Conservation (phyloP, 805 yeast genomes). For the Saccharomycopsis guyanensis region DNA sequence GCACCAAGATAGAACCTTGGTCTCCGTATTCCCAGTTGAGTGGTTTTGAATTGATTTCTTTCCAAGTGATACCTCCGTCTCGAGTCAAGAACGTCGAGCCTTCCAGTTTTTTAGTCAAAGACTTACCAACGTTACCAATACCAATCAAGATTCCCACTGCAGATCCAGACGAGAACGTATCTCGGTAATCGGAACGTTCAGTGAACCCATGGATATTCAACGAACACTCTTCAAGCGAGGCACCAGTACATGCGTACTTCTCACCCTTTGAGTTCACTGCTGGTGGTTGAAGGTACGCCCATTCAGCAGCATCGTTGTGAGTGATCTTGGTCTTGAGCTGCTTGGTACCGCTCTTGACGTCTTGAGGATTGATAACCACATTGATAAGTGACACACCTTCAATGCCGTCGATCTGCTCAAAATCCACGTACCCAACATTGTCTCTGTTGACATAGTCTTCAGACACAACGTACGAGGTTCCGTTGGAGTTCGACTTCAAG, state of each 20-base stretch:
- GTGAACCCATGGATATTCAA: constrained; percentile 86
- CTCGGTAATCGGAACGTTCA: constrained; percentile 76
- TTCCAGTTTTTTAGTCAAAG: constrained; percentile 40
- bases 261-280: constrained; percentile 51
- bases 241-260: constrained; percentile 44
- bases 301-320: constrained; percentile 86
- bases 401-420: constrained; percentile 70
- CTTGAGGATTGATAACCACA: constrained; percentile 49
- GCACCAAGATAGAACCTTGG: constrained; percentile 77
- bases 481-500: constrained; percentile 84
- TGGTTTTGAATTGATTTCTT: constrained; percentile 62
- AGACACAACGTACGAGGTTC: constrained; percentile 73
- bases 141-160: constrained; percentile 86
- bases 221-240: constrained; percentile 54
- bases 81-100: constrained; percentile 67
- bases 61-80: constrained; percentile 94
- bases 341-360: constrained; percentile 43
- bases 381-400: constrained; percentile 83
- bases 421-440: constrained; percentile 71
- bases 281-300: constrained; percentile 73
- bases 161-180: constrained; percentile 78
- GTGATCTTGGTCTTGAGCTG: constrained; percentile 65
- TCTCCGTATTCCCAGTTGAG: constrained; percentile 96
- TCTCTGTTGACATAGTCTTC: constrained; percentile 71
- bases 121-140: constrained; percentile 85